Evolutionary conservation across 768 basidiomycete genomes (phyloP).

Genomic region (Floccularia luteovirens): DNA sequence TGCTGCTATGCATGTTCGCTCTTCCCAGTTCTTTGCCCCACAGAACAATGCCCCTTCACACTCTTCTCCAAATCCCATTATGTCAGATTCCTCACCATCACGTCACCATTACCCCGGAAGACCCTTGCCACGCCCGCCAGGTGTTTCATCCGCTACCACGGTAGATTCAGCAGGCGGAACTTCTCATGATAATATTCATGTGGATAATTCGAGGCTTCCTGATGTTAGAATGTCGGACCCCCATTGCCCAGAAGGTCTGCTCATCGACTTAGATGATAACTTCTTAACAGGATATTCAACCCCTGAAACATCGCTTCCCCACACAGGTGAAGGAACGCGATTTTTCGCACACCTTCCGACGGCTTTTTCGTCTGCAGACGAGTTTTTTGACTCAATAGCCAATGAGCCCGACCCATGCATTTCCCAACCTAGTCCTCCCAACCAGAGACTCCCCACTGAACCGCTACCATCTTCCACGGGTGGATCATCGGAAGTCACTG

Average conservation of each 20-base stretch:
- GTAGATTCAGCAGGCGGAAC: constrained; percentile 27
- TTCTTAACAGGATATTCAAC: constrained; percentile 16
- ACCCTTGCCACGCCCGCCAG: constrained; percentile 45
- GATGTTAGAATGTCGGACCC: constrained; percentile 4
- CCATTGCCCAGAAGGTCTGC: constrained; percentile 38
- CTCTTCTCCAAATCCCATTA: constrained; percentile 6
- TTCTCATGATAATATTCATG: constrained; percentile 13
- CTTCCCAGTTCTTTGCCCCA: background rate
- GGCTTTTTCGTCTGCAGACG: constrained; percentile 10
- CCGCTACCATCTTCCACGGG: constrained; percentile 5
- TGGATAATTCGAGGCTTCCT: constrained; percentile 8
- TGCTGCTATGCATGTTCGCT: too few species aligned
- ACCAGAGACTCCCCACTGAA: constrained; percentile 7
- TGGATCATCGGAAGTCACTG: constrained; percentile 36
- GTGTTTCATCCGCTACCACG: constrained; percentile 13
- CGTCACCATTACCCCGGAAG: constrained; percentile 44
- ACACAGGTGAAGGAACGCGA: constrained; percentile 9
- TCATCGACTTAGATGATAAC: constrained; percentile 49
- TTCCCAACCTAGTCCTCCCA: constrained; percentile 4
- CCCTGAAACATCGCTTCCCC: constrained; percentile 13
- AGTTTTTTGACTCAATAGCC: constrained; percentile 10
- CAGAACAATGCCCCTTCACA: background rate
- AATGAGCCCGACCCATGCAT: constrained; percentile 4
- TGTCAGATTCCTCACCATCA: constrained; percentile 15
- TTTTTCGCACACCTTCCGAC: constrained; percentile 9